Percentiles rank a stretch among this genome's conserved stretches.
phyloP scores from a whole-genome alignment of 129 eudicot genomes.

The Artemisia tridentata region DNA sequence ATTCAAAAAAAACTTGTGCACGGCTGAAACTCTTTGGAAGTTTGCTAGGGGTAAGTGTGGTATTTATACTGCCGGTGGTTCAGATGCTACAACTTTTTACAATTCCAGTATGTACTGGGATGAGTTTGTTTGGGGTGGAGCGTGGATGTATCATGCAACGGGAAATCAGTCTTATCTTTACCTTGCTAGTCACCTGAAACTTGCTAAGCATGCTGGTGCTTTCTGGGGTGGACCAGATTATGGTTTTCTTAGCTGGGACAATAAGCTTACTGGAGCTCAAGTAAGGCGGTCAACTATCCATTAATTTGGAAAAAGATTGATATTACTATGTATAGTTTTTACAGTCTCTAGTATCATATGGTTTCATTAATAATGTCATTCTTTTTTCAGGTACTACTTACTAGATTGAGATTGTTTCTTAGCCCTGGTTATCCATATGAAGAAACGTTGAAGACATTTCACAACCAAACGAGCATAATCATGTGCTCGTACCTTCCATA shows the following conservation, averaged over 20 bases:
- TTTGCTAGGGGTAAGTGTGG: constrained; percentile 79
- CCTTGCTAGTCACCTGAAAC: constrained; percentile 67
- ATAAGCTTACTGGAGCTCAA: constrained; percentile 95
- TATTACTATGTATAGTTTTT: neutral
- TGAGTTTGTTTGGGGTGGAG: constrained; percentile 88
- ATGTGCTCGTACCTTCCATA: constrained; percentile 83
- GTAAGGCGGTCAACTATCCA: constrained; percentile 41
- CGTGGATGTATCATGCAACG: constrained; percentile 94
- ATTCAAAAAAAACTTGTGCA: constrained; percentile 90
- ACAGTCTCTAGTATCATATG: neutral
- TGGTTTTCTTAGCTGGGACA: constrained; percentile 96
- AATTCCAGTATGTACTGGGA: constrained; percentile 88
- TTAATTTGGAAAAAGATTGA: neutral
- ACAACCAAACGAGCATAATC: constrained; percentile 72
- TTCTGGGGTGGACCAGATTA: constrained; percentile 90
- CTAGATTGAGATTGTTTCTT: constrained; percentile 79
- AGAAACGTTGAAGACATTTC: constrained; percentile 75
- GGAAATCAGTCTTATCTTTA: constrained; percentile 74
- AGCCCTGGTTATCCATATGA: constrained; percentile 97
- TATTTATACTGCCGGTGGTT: constrained; percentile 64
- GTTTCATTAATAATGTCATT: neutral
- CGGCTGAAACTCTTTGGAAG: constrained; percentile 76
- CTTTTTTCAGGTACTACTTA: constrained; percentile 66
- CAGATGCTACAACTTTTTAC: constrained; percentile 67
- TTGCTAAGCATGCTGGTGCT: constrained; percentile 91